Evolutionary conservation across 805 yeast species (phyloP), one percentile per base, ranked within the genome.

Genomic region (Cyberlindnera nakhonratchasimensis): DNA sequence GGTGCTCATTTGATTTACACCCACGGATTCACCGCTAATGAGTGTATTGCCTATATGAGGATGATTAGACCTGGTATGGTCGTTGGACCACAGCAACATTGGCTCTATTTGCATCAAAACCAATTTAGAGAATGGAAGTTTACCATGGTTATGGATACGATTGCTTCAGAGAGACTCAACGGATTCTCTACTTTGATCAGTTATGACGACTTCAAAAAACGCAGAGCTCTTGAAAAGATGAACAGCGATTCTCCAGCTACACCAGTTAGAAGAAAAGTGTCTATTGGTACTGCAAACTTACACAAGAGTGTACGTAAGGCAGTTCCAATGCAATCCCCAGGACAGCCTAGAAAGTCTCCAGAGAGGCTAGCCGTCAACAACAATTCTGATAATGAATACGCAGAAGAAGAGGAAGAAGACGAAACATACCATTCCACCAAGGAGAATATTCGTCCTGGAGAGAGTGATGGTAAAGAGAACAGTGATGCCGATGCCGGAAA

Each of bases 51-150:
- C 2, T 93, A 89, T 60, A 86, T 93, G 91, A 76, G 99, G 62
- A 86, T 93, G 77, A 74, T 93, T 49, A 78, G 99, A 53, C 99
- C 99, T 0, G 99, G 99, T 31, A 93, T 93, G 99, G 97, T 93
- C n/a, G 99, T 93, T 23, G 99, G 99, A 0, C 99, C 99, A 2
- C 99, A 93, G 64, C 99, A 93, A 62, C 99, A 93, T 67, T 93
- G 99, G 99, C 72, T 93, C 45, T 93, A 93, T 59, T 74, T 93
- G 50, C 96, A 93, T 62, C 99, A 93, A 64, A 82, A 88, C 63
- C 96, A 90, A 53, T 93, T 93, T 64, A 75, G 97, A 57, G 96
- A 89, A 57, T 93, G 99, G 98, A 77, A 88, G 62, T 86, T 82
- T 55, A 88, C 96, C 10, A 89, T 86, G 95, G 80, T 80, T 16